Evolutionary conservation across 176 grass and related monocot genomes (phyloP).

Genomic region (Oryza meyeriana): DNA sequence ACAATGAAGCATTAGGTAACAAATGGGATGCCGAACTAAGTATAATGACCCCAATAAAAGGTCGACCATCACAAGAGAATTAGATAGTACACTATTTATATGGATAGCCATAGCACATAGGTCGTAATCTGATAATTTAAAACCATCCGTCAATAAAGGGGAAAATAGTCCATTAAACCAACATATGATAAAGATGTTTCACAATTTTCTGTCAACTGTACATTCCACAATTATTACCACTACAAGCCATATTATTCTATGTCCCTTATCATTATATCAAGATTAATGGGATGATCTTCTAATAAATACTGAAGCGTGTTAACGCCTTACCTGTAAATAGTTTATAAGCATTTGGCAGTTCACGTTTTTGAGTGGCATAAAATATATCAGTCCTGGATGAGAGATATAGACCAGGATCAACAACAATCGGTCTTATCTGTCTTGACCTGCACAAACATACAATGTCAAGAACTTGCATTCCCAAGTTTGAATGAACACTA

Average conservation of each 20-base stretch:
- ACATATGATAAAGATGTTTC: neutral
- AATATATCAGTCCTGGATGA: slow-evolving; percentile 78
- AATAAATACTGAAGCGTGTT: neutral
- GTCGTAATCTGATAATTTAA: neutral
- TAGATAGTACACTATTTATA: neutral
- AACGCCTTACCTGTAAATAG: slow-evolving; percentile 67
- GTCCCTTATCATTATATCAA: neutral
- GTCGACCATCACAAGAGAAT: neutral
- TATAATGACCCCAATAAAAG: neutral
- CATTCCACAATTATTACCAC: neutral
- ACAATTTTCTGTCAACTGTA: neutral
- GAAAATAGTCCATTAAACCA: neutral
- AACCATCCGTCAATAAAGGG: slow-evolving; percentile 7
- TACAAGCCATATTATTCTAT: neutral
- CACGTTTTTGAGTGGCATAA: slow-evolving; percentile 93
- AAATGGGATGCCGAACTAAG: neutral
- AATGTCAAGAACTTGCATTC: slow-evolving; percentile 23
- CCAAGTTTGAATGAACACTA: slow-evolving; percentile 13
- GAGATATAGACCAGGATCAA: slow-evolving; percentile 89
- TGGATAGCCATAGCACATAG: slow-evolving; percentile 1
- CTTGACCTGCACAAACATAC: slow-evolving; percentile 49
- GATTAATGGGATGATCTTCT: neutral
- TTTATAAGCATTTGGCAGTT: slow-evolving; percentile 71
- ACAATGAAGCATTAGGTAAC: neutral
- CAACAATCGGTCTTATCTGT: slow-evolving; percentile 78